Percentiles rank a stretch among this genome's conserved stretches.
These are phyloP conservation scores for Anisogramma anomala DNA, from an alignment of 2,329 filamentous ascomycete species.

Conservation along the genomic window DNA sequence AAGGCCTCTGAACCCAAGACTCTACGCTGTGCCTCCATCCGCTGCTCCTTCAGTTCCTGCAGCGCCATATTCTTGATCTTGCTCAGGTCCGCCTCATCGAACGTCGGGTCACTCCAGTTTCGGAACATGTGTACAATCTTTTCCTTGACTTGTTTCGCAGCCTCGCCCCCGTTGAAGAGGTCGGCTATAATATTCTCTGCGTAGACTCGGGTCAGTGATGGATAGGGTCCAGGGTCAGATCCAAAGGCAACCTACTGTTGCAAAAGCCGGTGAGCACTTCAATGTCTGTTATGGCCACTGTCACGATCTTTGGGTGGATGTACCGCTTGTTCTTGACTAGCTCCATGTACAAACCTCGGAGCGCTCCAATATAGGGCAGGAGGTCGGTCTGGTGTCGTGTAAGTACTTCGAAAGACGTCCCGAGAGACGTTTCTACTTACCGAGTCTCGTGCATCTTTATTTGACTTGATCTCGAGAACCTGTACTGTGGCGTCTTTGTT, in stretches of 20 bases:
- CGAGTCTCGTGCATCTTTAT: conserved; percentile 57
- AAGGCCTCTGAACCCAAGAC: conserved; percentile 56
- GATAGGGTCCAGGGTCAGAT: too few species aligned
- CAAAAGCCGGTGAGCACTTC: conserved; percentile 71
- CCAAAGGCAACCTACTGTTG: conserved; percentile 22
- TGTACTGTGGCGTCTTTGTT: conserved; percentile 55
- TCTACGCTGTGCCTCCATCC: conserved; percentile 49
- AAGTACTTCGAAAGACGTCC: too few species aligned
- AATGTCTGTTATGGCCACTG: conserved; percentile 64
- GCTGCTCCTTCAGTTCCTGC: conserved; percentile 65
- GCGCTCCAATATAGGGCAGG: conserved; percentile 66
- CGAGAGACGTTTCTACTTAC: too few species aligned
- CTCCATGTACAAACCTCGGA: conserved; percentile 55
- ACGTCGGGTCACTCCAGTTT: conserved; percentile 62
- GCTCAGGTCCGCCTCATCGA: conserved; percentile 74
- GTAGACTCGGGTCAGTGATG: too few species aligned
- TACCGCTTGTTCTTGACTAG: conserved; percentile 56
- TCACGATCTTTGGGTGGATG: conserved; percentile 54
- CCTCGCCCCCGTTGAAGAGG: conserved; percentile 43
- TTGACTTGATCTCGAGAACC: conserved; percentile 64
- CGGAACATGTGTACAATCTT: conserved; percentile 57
- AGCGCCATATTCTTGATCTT: conserved; percentile 74
- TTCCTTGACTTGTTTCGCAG: conserved; percentile 45
- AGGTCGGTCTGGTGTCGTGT: conserved; percentile 50
- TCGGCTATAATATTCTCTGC: conserved; percentile 43